Conservation (phyloP, 2,329 filamentous ascomycete species). For the Myotisia sp. region DNA sequence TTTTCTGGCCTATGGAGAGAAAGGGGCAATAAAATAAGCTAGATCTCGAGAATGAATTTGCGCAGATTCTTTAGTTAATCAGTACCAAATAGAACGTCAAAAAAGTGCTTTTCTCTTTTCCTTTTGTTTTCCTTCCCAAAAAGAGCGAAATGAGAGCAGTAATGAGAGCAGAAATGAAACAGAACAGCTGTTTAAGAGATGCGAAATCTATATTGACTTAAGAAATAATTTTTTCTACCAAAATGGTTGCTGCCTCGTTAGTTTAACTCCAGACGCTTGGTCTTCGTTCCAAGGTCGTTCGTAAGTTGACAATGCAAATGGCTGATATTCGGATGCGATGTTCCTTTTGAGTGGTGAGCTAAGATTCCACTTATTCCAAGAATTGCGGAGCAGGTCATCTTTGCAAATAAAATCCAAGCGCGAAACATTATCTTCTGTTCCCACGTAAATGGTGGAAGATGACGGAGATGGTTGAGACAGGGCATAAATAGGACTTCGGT, state of each 20-base stretch:
- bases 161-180: no score
- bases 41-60: no score
- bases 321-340: conserved; percentile 12
- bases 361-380: conserved; percentile 24
- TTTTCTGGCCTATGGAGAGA: no score
- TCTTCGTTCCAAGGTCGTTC: conserved; percentile 27
- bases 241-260: conserved; percentile 24
- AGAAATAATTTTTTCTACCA: no score
- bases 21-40: no score
- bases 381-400: conserved; percentile 22
- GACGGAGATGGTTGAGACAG: conserved; percentile 32
- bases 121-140: no score
- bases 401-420: conserved; percentile 32
- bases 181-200: no score
- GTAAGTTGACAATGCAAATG: conserved; percentile 30
- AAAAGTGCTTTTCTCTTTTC: no score
- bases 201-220: no score
- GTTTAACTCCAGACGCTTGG: conserved; percentile 19
- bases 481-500: conserved; percentile 33
- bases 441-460: conserved; percentile 33
- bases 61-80: no score
- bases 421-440: conserved; percentile 29
- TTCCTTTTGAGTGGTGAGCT: conserved; percentile 15
- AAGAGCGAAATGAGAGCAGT: no score
- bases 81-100: no score